Evolutionary conservation across 306 rosid genomes (phyloP).

Genomic region (Cucumis cinereus): DNA sequence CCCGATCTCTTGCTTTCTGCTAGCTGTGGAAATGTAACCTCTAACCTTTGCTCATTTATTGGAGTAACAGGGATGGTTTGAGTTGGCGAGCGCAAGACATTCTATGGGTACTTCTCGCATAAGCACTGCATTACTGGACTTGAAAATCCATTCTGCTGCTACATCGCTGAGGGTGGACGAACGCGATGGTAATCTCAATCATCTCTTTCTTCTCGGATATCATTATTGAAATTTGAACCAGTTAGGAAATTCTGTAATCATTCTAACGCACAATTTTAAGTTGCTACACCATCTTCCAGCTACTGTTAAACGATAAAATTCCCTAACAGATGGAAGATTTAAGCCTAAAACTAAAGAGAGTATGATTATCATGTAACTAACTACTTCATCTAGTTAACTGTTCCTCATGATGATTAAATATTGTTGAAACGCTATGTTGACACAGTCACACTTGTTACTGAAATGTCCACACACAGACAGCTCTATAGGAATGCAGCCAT

Average conservation of each 20-base stretch:
- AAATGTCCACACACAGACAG: conserved; percentile 11
- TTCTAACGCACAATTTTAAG: neutral
- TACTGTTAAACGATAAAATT: neutral
- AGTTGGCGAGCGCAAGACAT: conserved; percentile 71
- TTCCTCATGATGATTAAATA: neutral
- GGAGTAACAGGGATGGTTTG: conserved; percentile 70
- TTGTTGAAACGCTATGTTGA: neutral
- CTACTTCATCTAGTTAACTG: neutral
- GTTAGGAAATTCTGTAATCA: neutral
- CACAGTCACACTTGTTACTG: conserved; percentile 5
- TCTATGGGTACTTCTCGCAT: conserved; percentile 85
- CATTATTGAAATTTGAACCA: neutral
- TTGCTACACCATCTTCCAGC: neutral
- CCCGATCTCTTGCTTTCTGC: neutral
- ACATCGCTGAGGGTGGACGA: conserved; percentile 42
- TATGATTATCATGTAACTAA: neutral
- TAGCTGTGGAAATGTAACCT: neutral
- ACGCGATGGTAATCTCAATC: conserved; percentile 23
- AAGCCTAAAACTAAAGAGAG: neutral
- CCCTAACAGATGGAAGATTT: neutral
- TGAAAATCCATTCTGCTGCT: conserved; percentile 56
- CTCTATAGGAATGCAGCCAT: conserved; percentile 17
- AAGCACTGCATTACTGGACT: conserved; percentile 53
- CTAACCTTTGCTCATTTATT: neutral
- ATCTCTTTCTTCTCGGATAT: neutral